Percentiles rank a stretch among this genome's conserved stretches.
phyloP scores from a whole-genome alignment of 2,329 filamentous ascomycete species.

The Scedosporium minutisporum region DNA sequence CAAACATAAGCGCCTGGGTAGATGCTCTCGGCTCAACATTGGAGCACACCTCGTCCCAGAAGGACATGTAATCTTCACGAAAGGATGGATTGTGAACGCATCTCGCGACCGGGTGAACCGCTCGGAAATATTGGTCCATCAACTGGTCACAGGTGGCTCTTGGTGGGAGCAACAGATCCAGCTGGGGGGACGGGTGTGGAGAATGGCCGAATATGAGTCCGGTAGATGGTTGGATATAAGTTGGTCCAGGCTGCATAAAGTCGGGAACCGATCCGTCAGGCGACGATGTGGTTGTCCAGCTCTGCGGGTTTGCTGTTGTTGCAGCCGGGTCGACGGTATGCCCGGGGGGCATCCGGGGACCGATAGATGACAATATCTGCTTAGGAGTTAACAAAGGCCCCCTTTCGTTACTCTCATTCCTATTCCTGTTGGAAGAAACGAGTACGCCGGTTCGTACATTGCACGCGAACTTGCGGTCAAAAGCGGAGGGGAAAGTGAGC shows the following conservation, averaged over 20 bases:
- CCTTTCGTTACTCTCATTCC: too few relatives aligned
- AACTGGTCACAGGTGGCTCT: constrained; percentile 49
- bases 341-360: not conserved
- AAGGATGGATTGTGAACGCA: constrained; percentile 60
- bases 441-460: too few relatives aligned
- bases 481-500: not conserved
- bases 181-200: constrained; percentile 29
- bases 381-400: not conserved
- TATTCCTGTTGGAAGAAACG: too few relatives aligned
- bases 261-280: constrained; percentile 25
- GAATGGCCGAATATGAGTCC: constrained; percentile 55
- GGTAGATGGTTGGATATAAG: constrained; percentile 59
- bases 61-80: constrained; percentile 51
- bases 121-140: constrained; percentile 55
- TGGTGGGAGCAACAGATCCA: constrained; percentile 53
- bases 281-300: not conserved
- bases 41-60: constrained; percentile 53
- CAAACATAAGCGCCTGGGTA: constrained; percentile 59
- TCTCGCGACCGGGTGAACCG: constrained; percentile 60
- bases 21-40: constrained; percentile 54
- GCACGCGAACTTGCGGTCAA: not conserved
- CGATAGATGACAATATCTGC: not conserved
- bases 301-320: not conserved
- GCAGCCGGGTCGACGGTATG: not conserved
- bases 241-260: constrained; percentile 53